phyloP scores from a whole-genome alignment of 768 basidiomycete species.

The Lactarius vividus region DNA sequence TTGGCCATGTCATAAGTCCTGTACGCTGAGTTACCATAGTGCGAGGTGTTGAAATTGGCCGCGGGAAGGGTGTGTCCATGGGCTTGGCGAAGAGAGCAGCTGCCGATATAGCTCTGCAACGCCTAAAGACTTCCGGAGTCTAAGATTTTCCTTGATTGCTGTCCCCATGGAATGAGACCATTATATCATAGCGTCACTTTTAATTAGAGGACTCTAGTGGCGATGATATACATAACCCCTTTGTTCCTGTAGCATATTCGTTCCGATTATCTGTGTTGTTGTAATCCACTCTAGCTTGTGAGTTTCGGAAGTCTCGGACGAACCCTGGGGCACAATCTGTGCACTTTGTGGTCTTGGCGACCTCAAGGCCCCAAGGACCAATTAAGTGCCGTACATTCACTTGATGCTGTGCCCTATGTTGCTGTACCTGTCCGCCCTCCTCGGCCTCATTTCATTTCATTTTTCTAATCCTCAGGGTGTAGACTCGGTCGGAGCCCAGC shows the following conservation, averaged over 20 bases:
- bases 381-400: background rate
- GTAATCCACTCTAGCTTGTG: background rate
- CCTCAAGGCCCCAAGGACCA: background rate
- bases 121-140: background rate
- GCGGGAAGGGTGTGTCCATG: background rate
- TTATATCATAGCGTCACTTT: background rate
- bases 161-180: background rate
- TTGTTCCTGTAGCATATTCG: background rate
- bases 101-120: background rate
- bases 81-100: background rate
- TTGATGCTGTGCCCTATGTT: background rate
- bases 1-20: background rate
- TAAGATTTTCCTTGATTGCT: background rate
- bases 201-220: background rate
- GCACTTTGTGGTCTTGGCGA: background rate
- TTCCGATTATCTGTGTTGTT: background rate
- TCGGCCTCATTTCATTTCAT: background rate
- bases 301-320: background rate
- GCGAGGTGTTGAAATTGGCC: background rate
- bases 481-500: no score
- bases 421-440: background rate
- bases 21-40: constrained; percentile 7
- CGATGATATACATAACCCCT: background rate
- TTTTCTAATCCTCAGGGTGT: background rate
- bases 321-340: background rate